Evolutionary conservation across 345 rosid genomes (phyloP), one percentile per base, ranked within the genome.

Genomic region (Chamaenerion angustifolium): DNA sequence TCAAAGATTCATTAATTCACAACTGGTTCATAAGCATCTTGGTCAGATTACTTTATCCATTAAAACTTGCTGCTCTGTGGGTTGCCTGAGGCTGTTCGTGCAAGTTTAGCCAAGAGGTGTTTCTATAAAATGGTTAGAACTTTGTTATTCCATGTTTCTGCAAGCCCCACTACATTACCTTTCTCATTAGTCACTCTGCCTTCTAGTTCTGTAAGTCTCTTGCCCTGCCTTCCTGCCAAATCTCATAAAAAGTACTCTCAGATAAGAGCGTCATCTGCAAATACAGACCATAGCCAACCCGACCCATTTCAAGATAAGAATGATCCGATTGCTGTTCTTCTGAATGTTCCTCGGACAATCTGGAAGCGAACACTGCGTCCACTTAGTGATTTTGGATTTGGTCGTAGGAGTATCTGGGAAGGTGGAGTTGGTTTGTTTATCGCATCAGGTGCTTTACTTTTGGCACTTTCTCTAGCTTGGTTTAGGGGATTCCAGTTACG

Each of bases 401-500:
- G 96, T 47, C 73, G 78, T 45, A 77, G 79, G 70, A 93, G 95
- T 64, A 64, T 93, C 47, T 88, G 95, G 97, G 96, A 93, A 85
- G 97, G 97, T 56, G 99, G 97, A 42, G 99, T 93, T 13, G 99
- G 97, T 57, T 57, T 93, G 77, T 93, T 88, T 69, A 74, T 93
- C 47, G 88, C 76, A 43, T 93, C 99, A 1, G 93, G 99, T 25
- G 77, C 92, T 2, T 80, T 82, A 11, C 79, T 93, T 48, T 65
- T 85, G 60, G 90, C 85, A 48, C 94, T 93, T 61, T 68, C 80
- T 69, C 66, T 84, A 80, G 96, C 88, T 61, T 93, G 99, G 99
- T 63, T 88, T 67, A 74, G 82, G 52, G 92, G 92, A 16, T 82
- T 79, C 67, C 94, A 85, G 51, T 46, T 88, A 64, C 82, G 87